Percentiles rank a stretch among this genome's conserved stretches.
phyloP scores from a whole-genome alignment of 2,329 filamentous ascomycete species.

The Lachnellula hyalina region DNA sequence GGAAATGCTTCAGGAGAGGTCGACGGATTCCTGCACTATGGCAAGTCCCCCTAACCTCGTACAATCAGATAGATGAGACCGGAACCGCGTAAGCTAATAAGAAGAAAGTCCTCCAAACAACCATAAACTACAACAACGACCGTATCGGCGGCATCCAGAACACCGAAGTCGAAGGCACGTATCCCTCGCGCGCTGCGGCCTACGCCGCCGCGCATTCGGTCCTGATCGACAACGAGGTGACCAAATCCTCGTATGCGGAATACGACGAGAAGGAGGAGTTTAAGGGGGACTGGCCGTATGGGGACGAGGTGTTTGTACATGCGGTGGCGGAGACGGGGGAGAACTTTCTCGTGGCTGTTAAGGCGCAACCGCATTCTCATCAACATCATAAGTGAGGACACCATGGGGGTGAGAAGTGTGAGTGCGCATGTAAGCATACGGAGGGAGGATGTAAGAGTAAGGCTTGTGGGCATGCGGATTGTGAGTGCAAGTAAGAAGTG shows the following conservation, averaged over 20 bases:
- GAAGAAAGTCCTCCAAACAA: slow-evolving; percentile 39
- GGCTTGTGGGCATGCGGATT: slow-evolving; percentile 7
- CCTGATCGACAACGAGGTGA: slow-evolving; percentile 30
- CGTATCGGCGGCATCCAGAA: slow-evolving; percentile 32
- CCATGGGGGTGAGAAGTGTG: slow-evolving; percentile 8
- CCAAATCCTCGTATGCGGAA: slow-evolving; percentile 33
- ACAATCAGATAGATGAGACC: neutral
- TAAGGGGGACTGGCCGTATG: slow-evolving; percentile 38
- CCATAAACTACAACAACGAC: slow-evolving; percentile 38
- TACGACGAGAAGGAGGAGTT: slow-evolving; percentile 32
- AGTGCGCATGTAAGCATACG: slow-evolving; percentile 1
- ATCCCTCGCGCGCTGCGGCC: slow-evolving; percentile 32
- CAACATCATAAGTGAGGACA: slow-evolving; percentile 6
- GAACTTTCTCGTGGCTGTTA: slow-evolving; percentile 37
- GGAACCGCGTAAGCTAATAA: neutral
- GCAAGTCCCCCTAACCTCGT: slow-evolving; percentile 5
- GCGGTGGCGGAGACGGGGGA: slow-evolving; percentile 39
- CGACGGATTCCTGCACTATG: slow-evolving; percentile 28
- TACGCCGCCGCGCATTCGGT: slow-evolving; percentile 31
- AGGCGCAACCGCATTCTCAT: slow-evolving; percentile 23
- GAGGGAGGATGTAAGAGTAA: slow-evolving; percentile 1
- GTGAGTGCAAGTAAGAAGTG: neutral
- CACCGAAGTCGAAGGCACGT: slow-evolving; percentile 38
- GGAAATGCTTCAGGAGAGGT: slow-evolving; percentile 17
- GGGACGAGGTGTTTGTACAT: slow-evolving; percentile 40